These are phyloP conservation scores for Sanghuangporus sanghuang DNA, from an alignment of 1,284 basidiomycete genomes.

Conservation along the genomic window DNA sequence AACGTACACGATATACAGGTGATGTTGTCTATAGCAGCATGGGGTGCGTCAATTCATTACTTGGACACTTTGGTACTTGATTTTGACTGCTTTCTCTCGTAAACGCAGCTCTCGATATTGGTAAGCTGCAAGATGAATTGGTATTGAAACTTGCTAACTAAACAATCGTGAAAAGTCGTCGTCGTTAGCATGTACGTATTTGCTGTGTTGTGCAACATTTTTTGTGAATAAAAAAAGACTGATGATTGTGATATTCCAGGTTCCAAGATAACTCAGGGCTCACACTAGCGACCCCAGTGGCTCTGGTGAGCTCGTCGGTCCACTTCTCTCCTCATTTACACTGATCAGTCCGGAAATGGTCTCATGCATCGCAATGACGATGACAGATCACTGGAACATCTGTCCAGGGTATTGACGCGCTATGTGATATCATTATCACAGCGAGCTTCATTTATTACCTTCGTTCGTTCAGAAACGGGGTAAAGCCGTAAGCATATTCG, in stretches of 20 bases:
- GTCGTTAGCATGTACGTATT: not conserved
- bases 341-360: not conserved
- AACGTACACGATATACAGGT: not conserved
- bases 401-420: not conserved
- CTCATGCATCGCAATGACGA: not conserved
- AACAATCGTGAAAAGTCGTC: not conserved
- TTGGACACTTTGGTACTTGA: not conserved
- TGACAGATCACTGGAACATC: not conserved
- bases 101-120: not conserved
- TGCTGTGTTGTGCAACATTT: not conserved
- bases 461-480: not conserved
- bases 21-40: not conserved
- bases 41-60: not conserved
- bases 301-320: not conserved
- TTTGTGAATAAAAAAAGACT: not conserved
- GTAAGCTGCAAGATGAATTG: not conserved
- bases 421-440: slow-evolving; percentile 3
- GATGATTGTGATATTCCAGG: not conserved
- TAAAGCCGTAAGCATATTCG: not conserved
- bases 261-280: slow-evolving; percentile 1
- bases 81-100: not conserved
- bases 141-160: not conserved
- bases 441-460: slow-evolving; percentile 4
- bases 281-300: not conserved
- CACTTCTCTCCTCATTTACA: not conserved